Conservation (phyloP, 768 basidiomycete species). For the Boletus tomentosulus region DNA sequence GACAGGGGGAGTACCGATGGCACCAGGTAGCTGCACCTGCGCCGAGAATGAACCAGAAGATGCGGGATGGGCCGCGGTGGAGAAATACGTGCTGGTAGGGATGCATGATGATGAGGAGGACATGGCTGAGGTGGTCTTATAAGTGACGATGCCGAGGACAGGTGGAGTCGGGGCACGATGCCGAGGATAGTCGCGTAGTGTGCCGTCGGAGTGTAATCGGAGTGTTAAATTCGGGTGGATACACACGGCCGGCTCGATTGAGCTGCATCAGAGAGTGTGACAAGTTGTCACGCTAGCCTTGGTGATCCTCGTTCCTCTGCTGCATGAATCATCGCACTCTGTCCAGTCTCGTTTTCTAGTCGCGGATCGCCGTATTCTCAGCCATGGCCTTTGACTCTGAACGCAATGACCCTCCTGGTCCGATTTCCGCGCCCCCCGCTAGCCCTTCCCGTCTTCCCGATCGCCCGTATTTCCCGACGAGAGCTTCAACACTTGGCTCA, state of each 20-base stretch:
- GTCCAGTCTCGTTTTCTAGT: constrained; percentile 1
- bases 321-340: constrained; percentile 5
- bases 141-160: not conserved
- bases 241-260: constrained; percentile 4
- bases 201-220: constrained; percentile 18
- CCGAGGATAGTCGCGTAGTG: constrained; percentile 8
- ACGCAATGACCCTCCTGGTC: constrained; percentile 25
- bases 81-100: constrained; percentile 17
- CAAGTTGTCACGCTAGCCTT: constrained; percentile 19
- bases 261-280: constrained; percentile 10
- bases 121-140: constrained; percentile 4
- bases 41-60: constrained; percentile 68
- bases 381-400: constrained; percentile 31
- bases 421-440: constrained; percentile 35
- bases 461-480: constrained; percentile 52
- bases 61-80: constrained; percentile 47
- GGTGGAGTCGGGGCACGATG: constrained; percentile 14
- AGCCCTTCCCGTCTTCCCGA: constrained; percentile 41
- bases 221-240: not conserved
- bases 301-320: constrained; percentile 1
- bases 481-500: constrained; percentile 60
- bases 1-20: constrained; percentile 31
- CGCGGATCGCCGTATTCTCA: not conserved
- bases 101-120: constrained; percentile 15
- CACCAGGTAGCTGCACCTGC: constrained; percentile 39